Evolutionary conservation across 306 rosid species (phyloP).

Genomic region (Phaseolus lunatus): DNA sequence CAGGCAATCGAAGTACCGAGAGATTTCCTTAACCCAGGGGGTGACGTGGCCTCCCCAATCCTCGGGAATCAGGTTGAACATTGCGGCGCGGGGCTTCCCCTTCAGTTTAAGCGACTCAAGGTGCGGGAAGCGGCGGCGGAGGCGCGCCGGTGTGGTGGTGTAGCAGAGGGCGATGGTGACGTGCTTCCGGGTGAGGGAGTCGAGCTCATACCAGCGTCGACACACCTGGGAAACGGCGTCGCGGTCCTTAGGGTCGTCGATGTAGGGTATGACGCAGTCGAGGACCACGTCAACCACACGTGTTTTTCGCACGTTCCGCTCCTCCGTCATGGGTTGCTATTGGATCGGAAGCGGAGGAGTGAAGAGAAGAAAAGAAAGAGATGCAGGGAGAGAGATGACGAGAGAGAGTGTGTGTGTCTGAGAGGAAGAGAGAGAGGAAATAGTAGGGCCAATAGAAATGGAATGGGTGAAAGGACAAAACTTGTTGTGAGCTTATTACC

Average conservation of each 20-base stretch:
- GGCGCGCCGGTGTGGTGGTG: conserved; percentile 80
- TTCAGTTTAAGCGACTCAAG: conserved; percentile 82
- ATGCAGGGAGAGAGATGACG: neutral
- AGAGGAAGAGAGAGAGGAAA: neutral
- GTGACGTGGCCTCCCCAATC: conserved; percentile 96
- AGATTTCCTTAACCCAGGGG: conserved; percentile 83
- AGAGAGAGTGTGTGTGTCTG: neutral
- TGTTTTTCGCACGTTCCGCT: conserved; percentile 32
- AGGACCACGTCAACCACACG: conserved; percentile 63
- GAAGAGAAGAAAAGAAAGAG: neutral
- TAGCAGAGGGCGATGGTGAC: conserved; percentile 95
- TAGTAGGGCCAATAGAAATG: neutral
- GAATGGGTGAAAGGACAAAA: conserved; percentile 33
- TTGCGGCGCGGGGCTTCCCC: conserved; percentile 95
- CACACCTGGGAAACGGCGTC: conserved; percentile 91
- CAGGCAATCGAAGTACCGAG: conserved; percentile 65
- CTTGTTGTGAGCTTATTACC: neutral
- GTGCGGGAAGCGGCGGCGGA: conserved; percentile 69
- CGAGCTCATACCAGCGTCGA: conserved; percentile 87
- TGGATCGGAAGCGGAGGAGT: neutral
- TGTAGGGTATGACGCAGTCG: conserved; percentile 77
- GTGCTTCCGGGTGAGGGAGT: conserved; percentile 83
- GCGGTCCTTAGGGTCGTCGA: conserved; percentile 77
- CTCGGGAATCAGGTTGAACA: conserved; percentile 95
- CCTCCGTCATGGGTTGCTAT: conserved; percentile 43